Evolutionary conservation across 257 asterid species (phyloP), one percentile per base, ranked within the genome.

Genomic region (Buddleja alternifolia): DNA sequence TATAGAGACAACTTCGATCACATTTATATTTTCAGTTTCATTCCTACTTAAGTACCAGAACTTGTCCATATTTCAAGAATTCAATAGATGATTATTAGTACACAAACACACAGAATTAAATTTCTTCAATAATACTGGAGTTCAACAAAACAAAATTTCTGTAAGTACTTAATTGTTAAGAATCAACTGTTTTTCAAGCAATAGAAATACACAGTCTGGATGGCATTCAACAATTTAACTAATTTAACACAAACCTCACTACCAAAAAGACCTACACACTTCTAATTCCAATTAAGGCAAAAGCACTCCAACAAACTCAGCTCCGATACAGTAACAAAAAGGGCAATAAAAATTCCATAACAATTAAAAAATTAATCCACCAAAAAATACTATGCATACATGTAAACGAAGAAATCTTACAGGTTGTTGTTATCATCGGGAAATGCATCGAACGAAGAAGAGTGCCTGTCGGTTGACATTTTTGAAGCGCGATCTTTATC

Each of bases 381-480:
- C 50, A 58, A 12, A 41, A 8, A 69, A 72, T 15, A 10, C 45
- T 0, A 16, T 10, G 44, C 14, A 42, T 8, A 46, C 23, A 16
- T 8, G 0, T 19, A 32, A 52, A 47, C 10, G 50, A 14, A 16
- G 60, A 73, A 79, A 74, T 41, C 84, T 74, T 63, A 90, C 97
- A 90, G 70, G 69, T 76, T 72, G 70, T 76, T 72, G 70, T 82
- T 81, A 79, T 85, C 91, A 59, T 85, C 88, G 12, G 85, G 81
- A 36, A 82, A 80, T 69, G 78, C 85, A 57, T 72, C 78, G 59
- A 57, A 51, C 29, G 82, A 75, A 60, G 86, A 75, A 29, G 79
- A 57, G 47, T 75, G 86, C 72, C 90, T 75, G 8, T 87, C 92
- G 37, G 69, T 70, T 19, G 95, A 83, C 89, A 83, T 85, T 65